Evolutionary conservation across 768 basidiomycete genomes (phyloP).

Genomic region (Mycena kentingensis): DNA sequence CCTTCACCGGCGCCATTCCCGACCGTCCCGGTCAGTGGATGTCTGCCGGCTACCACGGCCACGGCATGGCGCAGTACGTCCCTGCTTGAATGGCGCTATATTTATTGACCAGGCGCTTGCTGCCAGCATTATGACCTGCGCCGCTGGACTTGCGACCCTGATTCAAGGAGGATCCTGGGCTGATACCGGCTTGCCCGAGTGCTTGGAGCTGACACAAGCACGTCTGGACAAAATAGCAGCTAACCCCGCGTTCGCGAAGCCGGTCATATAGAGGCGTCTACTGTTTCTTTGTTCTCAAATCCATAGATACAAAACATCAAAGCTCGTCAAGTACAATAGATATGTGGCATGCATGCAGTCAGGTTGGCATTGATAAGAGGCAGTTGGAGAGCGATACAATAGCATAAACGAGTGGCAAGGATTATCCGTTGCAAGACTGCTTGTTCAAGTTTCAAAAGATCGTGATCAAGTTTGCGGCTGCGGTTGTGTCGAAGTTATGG

Average conservation of each 20-base stretch:
- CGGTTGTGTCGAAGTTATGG: no score
- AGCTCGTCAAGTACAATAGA: no score
- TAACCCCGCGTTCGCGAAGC: constrained; percentile 1
- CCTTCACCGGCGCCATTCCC: constrained; percentile 24
- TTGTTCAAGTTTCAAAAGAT: no score
- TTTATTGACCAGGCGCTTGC: no score
- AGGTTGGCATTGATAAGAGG: no score
- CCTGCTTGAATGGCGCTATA: no score
- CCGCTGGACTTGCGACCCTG: constrained; percentile 16
- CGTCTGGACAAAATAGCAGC: constrained; percentile 9
- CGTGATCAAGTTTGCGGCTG: no score
- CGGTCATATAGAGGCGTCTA: background rate
- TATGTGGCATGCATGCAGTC: no score
- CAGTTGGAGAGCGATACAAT: no score
- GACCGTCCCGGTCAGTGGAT: constrained; percentile 24
- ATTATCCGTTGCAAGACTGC: no score
- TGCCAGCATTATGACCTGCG: constrained; percentile 16
- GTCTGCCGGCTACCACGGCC: constrained; percentile 26
- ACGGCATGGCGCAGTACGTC: constrained; percentile 26
- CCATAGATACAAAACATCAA: no score
- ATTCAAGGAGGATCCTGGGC: constrained; percentile 21
- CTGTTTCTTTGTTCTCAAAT: background rate
- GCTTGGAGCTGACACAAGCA: constrained; percentile 16
- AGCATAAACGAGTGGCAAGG: no score
- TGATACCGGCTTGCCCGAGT: constrained; percentile 23